These are phyloP conservation scores for Rutstroemia sydowiana DNA, from an alignment of 2,329 filamentous ascomycete species.

Conservation along the genomic window DNA sequence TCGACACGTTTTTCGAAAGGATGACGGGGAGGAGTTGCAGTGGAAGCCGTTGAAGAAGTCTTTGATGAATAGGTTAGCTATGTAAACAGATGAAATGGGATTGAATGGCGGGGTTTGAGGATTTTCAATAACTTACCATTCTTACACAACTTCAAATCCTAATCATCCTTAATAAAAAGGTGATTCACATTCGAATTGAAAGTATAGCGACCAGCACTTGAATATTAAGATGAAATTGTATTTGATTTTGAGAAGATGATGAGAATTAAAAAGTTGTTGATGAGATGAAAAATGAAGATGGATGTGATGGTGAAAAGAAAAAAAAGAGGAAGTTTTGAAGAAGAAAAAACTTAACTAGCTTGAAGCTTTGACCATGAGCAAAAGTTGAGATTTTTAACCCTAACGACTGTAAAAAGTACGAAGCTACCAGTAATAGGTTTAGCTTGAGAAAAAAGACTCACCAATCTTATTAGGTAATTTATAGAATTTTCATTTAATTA, in stretches of 20 bases:
- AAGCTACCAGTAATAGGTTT: no score
- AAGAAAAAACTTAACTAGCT: neutral
- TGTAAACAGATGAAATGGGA: neutral
- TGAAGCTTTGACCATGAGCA: constrained; percentile 2
- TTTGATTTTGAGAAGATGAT: neutral
- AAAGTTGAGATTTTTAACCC: no score
- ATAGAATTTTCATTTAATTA: no score
- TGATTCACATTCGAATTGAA: constrained; percentile 4
- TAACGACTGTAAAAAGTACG: no score
- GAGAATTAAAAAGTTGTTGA: constrained; percentile 1
- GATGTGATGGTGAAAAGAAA: no score
- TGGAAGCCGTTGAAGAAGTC: constrained; percentile 45
- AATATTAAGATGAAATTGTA: constrained; percentile 6
- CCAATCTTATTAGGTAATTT: no score
- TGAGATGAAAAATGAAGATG: no score
- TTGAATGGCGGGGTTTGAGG: constrained; percentile 10
- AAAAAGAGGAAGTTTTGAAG: neutral
- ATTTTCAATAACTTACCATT: constrained; percentile 22
- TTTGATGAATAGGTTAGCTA: constrained; percentile 12
- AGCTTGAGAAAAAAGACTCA: no score
- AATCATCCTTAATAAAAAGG: constrained; percentile 21
- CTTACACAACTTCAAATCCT: constrained; percentile 18
- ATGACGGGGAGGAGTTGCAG: constrained; percentile 49
- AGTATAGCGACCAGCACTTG: constrained; percentile 28
- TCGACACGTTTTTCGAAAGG: constrained; percentile 75